Evolutionary conservation across 2,329 filamentous ascomycete genomes (phyloP), one percentile per base, ranked within the genome.

Genomic region (Zasmidium angulare): DNA sequence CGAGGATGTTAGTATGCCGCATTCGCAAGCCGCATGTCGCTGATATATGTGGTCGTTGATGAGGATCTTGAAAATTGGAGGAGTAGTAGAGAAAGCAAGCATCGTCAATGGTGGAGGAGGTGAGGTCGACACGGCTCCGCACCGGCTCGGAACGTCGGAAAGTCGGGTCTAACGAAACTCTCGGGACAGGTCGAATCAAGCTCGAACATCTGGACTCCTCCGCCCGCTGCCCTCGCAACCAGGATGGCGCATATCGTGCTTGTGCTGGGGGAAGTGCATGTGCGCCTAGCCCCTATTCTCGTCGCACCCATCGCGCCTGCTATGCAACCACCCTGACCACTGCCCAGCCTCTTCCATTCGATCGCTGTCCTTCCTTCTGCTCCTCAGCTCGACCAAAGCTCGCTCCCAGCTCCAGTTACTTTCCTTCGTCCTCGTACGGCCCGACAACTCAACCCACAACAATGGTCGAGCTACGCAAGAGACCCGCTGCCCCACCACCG

Each of bases 391-490:
- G 29, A 40, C 24, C 9, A 31, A 53, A n/a, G 50, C 50, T 53
- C 31, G n/a, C 51, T 20, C 6, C 40, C 2, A 43, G 31, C 36
- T 46, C 48, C 22, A 20, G 20, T 53, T 46, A 53, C 51, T 29
- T 53, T 20, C 12, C 51, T 1, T 17, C 51, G 23, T 20, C 36
- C 51, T 53, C 51, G 23, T 23, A 50, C 49, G 21, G n/a, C n/a
- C n/a, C n/a, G n/a, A n/a, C n/a, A 11, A 29, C 6, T 29, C 26
- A 29, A 6, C 2, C 21, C 17, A 17, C 17, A 19, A 58, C 54
- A 20, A 81, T 81, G 78, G 83, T 86, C 63, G 84, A 86, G 74
- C 79, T 87, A 52, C 81, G 85, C 71, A 87, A 87, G 76, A 83
- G 85, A 72, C 85, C 86, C 72, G 80, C 83, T 50, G 79, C 81